Conservation (phyloP, 768 basidiomycete species). For the Rhodotorula kratochvilovae region DNA sequence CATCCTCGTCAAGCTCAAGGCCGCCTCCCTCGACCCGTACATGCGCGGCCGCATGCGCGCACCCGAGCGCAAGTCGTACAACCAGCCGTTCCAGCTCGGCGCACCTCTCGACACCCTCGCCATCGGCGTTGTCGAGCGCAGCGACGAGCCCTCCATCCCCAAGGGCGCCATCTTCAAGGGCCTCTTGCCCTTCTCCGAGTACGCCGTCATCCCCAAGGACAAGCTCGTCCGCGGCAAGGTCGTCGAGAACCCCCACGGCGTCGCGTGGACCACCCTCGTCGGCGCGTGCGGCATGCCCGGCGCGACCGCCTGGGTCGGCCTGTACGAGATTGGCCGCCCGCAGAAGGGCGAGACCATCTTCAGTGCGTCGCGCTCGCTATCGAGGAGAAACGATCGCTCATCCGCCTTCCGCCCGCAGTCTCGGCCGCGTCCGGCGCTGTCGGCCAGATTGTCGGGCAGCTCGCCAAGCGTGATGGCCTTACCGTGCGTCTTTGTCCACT, state of each 20-base stretch:
- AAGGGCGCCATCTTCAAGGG: slow-evolving; percentile 13
- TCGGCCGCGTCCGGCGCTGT: slow-evolving; percentile 56
- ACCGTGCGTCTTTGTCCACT: neutral
- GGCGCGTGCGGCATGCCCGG: slow-evolving; percentile 45
- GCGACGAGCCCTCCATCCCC: slow-evolving; percentile 34
- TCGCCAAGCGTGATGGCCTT: slow-evolving; percentile 52
- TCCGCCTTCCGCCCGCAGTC: slow-evolving; percentile 40
- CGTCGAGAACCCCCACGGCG: slow-evolving; percentile 25
- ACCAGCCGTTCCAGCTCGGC: slow-evolving; percentile 40
- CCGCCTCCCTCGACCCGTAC: slow-evolving; percentile 46
- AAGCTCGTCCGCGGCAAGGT: slow-evolving; percentile 13
- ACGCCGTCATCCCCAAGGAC: slow-evolving; percentile 1
- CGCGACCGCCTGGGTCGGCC: slow-evolving; percentile 30
- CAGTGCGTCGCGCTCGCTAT: neutral
- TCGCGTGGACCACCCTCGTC: slow-evolving; percentile 14
- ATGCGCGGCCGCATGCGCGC: slow-evolving; percentile 40
- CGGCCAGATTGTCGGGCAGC: slow-evolving; percentile 56
- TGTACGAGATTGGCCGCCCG: slow-evolving; percentile 50
- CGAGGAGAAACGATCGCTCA: neutral
- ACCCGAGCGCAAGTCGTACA: slow-evolving; percentile 41
- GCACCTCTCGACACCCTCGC: slow-evolving; percentile 37
- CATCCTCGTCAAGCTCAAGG: slow-evolving; percentile 33
- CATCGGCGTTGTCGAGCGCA: slow-evolving; percentile 44
- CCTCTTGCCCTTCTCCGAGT: slow-evolving; percentile 10
- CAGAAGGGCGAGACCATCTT: slow-evolving; percentile 59